Evolutionary conservation across 2,329 filamentous ascomycete genomes (phyloP).

Genomic region (Pseudogymnoascus destructans): DNA sequence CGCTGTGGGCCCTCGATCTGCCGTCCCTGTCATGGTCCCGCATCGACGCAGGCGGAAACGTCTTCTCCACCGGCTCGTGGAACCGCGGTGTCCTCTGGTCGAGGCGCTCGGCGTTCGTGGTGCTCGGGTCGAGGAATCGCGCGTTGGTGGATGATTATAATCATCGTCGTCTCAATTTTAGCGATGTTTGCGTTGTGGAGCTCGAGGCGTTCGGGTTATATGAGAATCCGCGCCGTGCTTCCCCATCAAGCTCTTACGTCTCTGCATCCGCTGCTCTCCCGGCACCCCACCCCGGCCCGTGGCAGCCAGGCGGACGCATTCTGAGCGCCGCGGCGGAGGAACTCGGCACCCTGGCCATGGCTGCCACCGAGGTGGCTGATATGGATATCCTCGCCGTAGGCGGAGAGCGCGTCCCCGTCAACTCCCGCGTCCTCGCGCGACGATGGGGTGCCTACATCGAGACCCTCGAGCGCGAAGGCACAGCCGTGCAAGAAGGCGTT

Average conservation of each 20-base stretch:
- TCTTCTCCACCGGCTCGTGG: conserved; percentile 96
- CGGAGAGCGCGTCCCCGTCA: conserved; percentile 84
- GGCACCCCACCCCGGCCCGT: conserved; percentile 30
- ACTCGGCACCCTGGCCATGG: conserved; percentile 67
- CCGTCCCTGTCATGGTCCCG: conserved; percentile 83
- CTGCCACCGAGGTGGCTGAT: conserved; percentile 74
- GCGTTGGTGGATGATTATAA: conserved; percentile 97
- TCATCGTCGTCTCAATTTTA: conserved; percentile 93
- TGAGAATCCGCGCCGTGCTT: conserved; percentile 74
- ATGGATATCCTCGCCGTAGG: conserved; percentile 94
- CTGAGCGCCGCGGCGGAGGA: conserved; percentile 71
- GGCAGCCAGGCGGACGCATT: conserved; percentile 61
- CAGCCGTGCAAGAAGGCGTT: conserved; percentile 55
- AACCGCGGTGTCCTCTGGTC: conserved; percentile 92
- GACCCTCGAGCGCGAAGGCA: conserved; percentile 72
- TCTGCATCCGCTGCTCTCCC: conserved; percentile 66
- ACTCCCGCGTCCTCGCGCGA: conserved; percentile 74
- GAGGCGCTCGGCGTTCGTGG: conserved; percentile 85
- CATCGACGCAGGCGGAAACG: conserved; percentile 85
- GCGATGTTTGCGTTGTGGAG: conserved; percentile 92
- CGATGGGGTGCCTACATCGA: conserved; percentile 96
- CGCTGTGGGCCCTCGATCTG: conserved; percentile 86
- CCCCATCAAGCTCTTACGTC: conserved; percentile 68
- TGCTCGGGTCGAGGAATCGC: conserved; percentile 83
- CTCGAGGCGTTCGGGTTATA: conserved; percentile 95